Base-by-base conservation (phyloP, 371 early-diverging fungal genomes). In the Fennellomyces sp. region DNA sequence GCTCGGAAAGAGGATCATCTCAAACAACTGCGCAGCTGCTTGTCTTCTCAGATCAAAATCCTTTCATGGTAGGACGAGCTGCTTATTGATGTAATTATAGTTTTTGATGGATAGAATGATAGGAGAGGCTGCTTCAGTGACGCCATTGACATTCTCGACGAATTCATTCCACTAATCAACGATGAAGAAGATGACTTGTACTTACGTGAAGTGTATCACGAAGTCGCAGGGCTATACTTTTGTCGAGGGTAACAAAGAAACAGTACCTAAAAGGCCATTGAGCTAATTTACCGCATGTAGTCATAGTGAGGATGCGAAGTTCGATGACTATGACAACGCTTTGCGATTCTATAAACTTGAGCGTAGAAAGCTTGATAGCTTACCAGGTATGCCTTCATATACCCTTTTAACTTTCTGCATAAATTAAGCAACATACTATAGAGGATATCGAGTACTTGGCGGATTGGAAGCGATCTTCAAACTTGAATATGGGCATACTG, bases 401-500 rank as follows among this genome's bases (percentile, higher is more conserved):
- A n/a, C n/a, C n/a, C n/a, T n/a, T n/a, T n/a, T n/a, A n/a, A n/a
- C n/a, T n/a, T n/a, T n/a, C n/a, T n/a, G n/a, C n/a, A n/a, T n/a
- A n/a, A n/a, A n/a, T n/a, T n/a, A n/a, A n/a, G n/a, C n/a, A n/a
- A n/a, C n/a, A n/a, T n/a, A n/a, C n/a, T n/a, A n/a, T 33, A 41
- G 45, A 25, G 19, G 42, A 35, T 42, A 51, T 38, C 3, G 66
- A 69, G 27, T 50, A 49, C 6, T 62, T 52, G 7, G 41, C 45
- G 23, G 33, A 64, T 13, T 25, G 73, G 11, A 58, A 26, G 2
- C 69, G 67, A 28, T 70, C 77, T 0, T 68, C 64, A 17, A 29
- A 68, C 25, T 73, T 75, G 27, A 80, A 80, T 56, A 51, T 77
- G 51, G 80, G 77, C 11, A 68, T 76, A 0, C 71, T 76, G 27